Evolutionary conservation across 805 yeast genomes (phyloP), one percentile per base, ranked within the genome.

Genomic region (Candida montana): DNA sequence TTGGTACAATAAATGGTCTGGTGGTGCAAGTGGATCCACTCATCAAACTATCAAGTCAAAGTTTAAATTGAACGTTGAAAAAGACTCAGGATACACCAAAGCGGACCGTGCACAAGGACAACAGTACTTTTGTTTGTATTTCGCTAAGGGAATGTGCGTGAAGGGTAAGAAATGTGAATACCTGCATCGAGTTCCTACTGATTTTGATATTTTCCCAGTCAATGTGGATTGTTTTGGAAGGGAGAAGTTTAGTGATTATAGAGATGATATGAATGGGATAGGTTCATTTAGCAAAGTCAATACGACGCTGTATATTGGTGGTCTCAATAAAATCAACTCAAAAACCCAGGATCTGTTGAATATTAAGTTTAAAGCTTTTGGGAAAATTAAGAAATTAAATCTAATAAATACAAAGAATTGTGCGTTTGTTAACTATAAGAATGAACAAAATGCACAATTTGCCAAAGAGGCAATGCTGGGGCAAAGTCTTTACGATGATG

Each of bases 191-290:
- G 57, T 85, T 7, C 98, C 99, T 0, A 61, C 53, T 4, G 74
- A 69, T 0, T 54, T 60, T 7, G 96, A 90, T 54, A 61, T 68
- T 30, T 69, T 69, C 35, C 71, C 79, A 2, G 71, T 81, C 2
- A 77, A 88, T 0, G 70, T 77, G 20, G 99, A 91, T 62, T 90
- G 97, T 55, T 91, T 91, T 68, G 98, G 97, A 2, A 67, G 99
- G 45, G 95, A 86, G 55, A 87, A 84, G 59, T 83, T 83, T 48
- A 69, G 83, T 1, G 83, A 79, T 36, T 87, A 86, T 54, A 67
- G 89, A 50, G 96, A 91, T 50, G 98, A 91, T 62, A 89, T 89
- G 96, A 79, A 83, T 23, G 99, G 99, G 27, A 82, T 89, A 3
- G 99, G 98, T 0, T 79, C 87, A 19, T 80, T 91, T 57, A 70